These are phyloP conservation scores for Citrus reticulata DNA, from an alignment of 345 rosid species.

Conservation along the genomic window DNA sequence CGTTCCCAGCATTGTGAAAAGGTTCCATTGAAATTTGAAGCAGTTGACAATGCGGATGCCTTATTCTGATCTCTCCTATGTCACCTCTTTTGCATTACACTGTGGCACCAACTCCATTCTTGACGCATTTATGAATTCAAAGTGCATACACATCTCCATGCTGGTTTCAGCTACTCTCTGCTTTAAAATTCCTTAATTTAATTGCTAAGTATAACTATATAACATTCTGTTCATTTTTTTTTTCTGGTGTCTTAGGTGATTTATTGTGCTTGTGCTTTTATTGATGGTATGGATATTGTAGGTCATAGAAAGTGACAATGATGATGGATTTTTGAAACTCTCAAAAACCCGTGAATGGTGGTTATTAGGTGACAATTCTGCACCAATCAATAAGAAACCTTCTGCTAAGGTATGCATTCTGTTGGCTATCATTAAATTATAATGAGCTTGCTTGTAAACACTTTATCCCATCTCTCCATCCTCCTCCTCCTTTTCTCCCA, in stretches of 20 bases:
- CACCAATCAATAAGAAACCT: conserved; percentile 75
- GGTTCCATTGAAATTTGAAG: neutral
- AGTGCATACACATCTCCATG: neutral
- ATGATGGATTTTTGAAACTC: conserved; percentile 74
- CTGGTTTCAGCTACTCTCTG: neutral
- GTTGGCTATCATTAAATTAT: neutral
- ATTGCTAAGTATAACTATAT: neutral
- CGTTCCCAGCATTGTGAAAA: neutral
- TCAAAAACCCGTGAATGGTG: conserved; percentile 56
- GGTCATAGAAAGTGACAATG: conserved; percentile 28
- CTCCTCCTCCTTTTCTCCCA: neutral
- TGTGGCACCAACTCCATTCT: neutral
- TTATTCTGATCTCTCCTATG: neutral
- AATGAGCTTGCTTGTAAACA: neutral
- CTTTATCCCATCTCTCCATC: neutral
- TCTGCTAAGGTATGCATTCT: conserved; percentile 49
- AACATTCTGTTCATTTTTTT: neutral
- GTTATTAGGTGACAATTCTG: conserved; percentile 59
- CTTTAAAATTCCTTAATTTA: neutral
- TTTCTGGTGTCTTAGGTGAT: neutral
- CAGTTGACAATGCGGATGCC: neutral
- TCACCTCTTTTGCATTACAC: neutral
- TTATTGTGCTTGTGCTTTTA: neutral
- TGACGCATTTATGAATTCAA: neutral
- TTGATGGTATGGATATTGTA: conserved; percentile 20